Conservation (phyloP, 2,329 filamentous ascomycete species). For the Remersonia thermophila region DNA sequence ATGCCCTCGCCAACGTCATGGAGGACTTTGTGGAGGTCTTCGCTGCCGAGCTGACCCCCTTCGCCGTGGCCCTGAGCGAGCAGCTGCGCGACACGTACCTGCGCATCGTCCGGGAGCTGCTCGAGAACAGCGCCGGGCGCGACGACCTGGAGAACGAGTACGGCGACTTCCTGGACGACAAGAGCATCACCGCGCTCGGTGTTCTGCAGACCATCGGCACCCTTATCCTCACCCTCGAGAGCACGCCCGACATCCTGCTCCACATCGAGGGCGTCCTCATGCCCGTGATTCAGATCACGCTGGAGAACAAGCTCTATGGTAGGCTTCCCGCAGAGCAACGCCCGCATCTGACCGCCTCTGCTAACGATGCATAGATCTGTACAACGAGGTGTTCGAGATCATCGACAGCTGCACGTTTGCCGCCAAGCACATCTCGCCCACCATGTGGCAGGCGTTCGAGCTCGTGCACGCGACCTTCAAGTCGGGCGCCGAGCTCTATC, state of each 20-base stretch:
- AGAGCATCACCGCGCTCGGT: slow-evolving; percentile 93
- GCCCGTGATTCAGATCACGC: slow-evolving; percentile 89
- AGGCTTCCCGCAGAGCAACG: slow-evolving; percentile 21
- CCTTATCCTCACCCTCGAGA: slow-evolving; percentile 90
- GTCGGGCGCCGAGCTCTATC: slow-evolving; percentile 87
- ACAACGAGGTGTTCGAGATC: slow-evolving; percentile 98
- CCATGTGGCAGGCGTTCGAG: slow-evolving; percentile 98
- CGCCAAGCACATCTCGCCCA: slow-evolving; percentile 85
- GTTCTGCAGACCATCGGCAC: slow-evolving; percentile 97
- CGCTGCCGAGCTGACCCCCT: slow-evolving; percentile 89
- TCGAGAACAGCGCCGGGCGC: slow-evolving; percentile 74
- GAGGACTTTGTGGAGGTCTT: slow-evolving; percentile 99
- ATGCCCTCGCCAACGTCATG: slow-evolving; percentile 96
- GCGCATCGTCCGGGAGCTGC: slow-evolving; percentile 78
- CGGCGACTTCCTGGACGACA: slow-evolving; percentile 90
- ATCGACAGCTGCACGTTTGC: slow-evolving; percentile 99
- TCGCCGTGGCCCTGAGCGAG: slow-evolving; percentile 89
- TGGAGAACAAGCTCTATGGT: slow-evolving; percentile 96
- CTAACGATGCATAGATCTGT: slow-evolving; percentile 76
- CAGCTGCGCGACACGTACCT: slow-evolving; percentile 94
- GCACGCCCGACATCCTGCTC: slow-evolving; percentile 85
- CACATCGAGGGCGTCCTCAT: slow-evolving; percentile 94
- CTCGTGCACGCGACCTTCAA: slow-evolving; percentile 96
- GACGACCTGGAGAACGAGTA: slow-evolving; percentile 67
- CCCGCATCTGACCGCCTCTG: no score